Percentiles rank a stretch among this genome's conserved stretches.
Evolutionary conservation across 2,329 filamentous ascomycete species (phyloP).

Genomic region (Colletotrichum sp.): DNA sequence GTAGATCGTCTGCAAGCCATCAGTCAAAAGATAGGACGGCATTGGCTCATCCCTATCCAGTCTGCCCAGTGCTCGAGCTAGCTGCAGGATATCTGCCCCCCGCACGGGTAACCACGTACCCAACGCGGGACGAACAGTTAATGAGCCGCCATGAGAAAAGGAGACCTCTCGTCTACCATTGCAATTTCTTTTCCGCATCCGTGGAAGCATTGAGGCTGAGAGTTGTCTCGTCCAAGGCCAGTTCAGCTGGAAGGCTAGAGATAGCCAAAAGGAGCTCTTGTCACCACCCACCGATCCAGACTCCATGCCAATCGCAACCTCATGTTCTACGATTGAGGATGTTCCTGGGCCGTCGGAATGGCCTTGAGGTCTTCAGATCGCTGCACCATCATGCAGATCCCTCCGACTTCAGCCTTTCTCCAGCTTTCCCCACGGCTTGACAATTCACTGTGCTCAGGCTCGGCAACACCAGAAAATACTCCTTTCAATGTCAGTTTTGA

Average conservation of each 20-base stretch:
- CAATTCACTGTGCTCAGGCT: not conserved
- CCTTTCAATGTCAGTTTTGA: not conserved
- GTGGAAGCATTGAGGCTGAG: not conserved
- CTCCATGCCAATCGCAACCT: not conserved
- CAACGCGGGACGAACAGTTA: not conserved
- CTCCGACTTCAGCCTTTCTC: not conserved
- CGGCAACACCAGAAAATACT: not conserved
- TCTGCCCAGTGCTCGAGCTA: not conserved
- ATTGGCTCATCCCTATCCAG: not conserved
- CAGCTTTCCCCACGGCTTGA: not conserved
- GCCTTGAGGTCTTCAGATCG: not conserved
- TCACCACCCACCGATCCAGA: not conserved
- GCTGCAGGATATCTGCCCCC: not conserved
- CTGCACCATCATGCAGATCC: not conserved
- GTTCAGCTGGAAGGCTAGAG: not conserved
- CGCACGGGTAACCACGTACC: not conserved
- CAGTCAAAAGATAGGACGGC: not conserved
- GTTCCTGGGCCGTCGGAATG: not conserved
- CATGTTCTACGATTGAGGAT: not conserved
- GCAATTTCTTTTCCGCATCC: not conserved
- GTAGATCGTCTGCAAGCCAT: not conserved
- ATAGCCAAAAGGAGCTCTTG: not conserved
- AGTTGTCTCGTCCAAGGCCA: not conserved
- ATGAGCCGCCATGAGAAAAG: not conserved
- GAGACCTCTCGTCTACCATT: not conserved